A percentile compares a stretch with the other conserved stretches of the same genome.
Conservation (phyloP, 495 filamentous ascomycete species). For the Lophiotrema nucula region DNA sequence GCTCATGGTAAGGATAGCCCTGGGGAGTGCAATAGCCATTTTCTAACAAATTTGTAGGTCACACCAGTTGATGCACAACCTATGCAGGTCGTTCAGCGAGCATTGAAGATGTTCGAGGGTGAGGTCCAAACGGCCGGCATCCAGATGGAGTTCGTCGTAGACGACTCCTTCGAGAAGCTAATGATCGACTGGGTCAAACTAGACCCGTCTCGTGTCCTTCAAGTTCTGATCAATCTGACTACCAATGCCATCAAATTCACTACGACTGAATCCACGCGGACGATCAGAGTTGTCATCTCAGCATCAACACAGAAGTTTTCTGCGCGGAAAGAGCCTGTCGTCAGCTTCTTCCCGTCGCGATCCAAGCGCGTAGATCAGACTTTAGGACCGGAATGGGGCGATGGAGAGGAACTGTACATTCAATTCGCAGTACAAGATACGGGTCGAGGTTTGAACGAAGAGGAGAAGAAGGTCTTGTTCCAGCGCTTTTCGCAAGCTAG, state of each 20-base stretch:
- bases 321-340: constrained; percentile 43
- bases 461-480: constrained; percentile 74
- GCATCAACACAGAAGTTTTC: constrained; percentile 59
- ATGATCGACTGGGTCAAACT: constrained; percentile 65
- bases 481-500: constrained; percentile 78
- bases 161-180: constrained; percentile 54
- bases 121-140: constrained; percentile 69
- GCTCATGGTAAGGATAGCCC: constrained; percentile 51
- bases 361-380: constrained; percentile 50
- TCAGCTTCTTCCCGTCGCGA: constrained; percentile 42
- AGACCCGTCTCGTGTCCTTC: constrained; percentile 69
- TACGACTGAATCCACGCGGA: constrained; percentile 48
- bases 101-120: constrained; percentile 70
- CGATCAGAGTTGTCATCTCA: constrained; percentile 68
- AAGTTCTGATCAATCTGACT: constrained; percentile 58
- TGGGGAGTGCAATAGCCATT: too few species aligned
- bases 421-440: constrained; percentile 76
- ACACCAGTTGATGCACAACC: constrained; percentile 68
- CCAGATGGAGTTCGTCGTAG: constrained; percentile 58
- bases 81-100: constrained; percentile 60
- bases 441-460: constrained; percentile 69
- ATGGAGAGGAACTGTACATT: constrained; percentile 65
- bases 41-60: too few species aligned
- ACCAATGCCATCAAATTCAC: constrained; percentile 51
- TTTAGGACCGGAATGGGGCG: constrained; percentile 61